Base-by-base conservation (phyloP, 768 basidiomycete species). In the Phlegmacium glaucopus region DNA sequence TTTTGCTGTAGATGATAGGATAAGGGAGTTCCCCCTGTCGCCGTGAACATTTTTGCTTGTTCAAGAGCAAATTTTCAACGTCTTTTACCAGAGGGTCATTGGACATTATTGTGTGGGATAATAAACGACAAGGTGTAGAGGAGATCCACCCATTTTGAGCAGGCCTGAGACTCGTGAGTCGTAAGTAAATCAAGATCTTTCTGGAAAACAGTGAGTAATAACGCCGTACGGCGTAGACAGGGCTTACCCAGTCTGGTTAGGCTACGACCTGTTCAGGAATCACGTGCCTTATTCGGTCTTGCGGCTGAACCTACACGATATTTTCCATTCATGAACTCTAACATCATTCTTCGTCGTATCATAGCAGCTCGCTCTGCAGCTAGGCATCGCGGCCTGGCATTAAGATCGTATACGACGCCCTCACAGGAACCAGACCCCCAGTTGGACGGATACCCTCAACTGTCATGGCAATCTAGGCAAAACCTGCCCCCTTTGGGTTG, bases 391-490 rank as follows among this genome's bases (percentile, higher is more conserved):
- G 25, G 50, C 39, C 42, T 44, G 17, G 49, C 51, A 22, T 26
- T 54, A 4, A 62, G 71, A 49, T 45, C 53, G 22, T 72, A 72
- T 48, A 63, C 72, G 3, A 70, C 70, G 0, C 63, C 65, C 9
- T 29, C 60, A 13, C 50, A 69, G 47, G 70, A 80, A 52, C 65
- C 64, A 34, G 85, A 90, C 61, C 84, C 87, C 2, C 85, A 90
- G 52, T 67, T 88, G 15, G 74, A 73, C 45, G 86, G 79, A 55
- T 90, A 93, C 55, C 89, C 89, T 8, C 72, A 82, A 49, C 74
- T 89, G 6, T 87, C 87, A 30, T 72, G 71, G 62, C 70, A 81
- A 36, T 87, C 85, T 9, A 74, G 77, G 57, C 87, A 90, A 57
- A 70, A 74, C 8, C 75, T 83, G 9, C 70, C 79, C 16, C 71